phyloP scores from a whole-genome alignment of 2,329 filamentous ascomycete species.

The Basipetospora chlamydospora region DNA sequence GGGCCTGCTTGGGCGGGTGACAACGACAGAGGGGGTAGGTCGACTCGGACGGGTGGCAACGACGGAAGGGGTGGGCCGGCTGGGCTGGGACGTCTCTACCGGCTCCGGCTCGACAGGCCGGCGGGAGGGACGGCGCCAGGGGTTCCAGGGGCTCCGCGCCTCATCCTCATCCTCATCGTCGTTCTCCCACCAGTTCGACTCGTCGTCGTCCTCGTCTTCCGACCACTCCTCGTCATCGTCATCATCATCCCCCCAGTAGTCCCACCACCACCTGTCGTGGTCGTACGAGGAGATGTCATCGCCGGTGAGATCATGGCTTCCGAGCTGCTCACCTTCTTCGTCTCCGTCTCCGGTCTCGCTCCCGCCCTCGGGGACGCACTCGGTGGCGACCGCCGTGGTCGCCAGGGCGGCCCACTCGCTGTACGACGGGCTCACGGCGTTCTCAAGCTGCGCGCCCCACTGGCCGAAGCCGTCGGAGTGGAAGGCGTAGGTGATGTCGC shows the following conservation, averaged over 20 bases:
- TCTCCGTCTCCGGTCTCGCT: not conserved
- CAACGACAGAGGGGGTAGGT: too few species aligned
- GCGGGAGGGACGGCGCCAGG: not conserved
- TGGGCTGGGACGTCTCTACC: not conserved
- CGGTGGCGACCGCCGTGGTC: conserved; percentile 22
- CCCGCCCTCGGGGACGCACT: conserved; percentile 13
- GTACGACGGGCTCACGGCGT: conserved; percentile 14
- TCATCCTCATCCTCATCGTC: not conserved
- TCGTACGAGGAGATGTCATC: too few species aligned
- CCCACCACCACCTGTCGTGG: too few species aligned
- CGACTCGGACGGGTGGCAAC: not conserved
- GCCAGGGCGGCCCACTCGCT: conserved; percentile 28
- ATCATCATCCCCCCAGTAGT: not conserved
- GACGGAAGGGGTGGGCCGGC: not conserved
- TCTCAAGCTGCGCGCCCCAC: conserved; percentile 15
- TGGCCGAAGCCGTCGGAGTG: conserved; percentile 31
- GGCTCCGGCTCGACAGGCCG: not conserved
- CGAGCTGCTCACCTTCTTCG: not conserved
- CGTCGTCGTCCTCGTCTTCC: not conserved
- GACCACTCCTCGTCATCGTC: not conserved
- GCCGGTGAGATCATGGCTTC: too few species aligned
- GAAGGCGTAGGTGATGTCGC: conserved; percentile 30
- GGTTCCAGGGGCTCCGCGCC: too few species aligned
- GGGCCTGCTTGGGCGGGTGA: too few species aligned
- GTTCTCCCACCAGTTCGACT: not conserved